Base-by-base conservation (phyloP, 345 rosid species). In the Salix purpurea region DNA sequence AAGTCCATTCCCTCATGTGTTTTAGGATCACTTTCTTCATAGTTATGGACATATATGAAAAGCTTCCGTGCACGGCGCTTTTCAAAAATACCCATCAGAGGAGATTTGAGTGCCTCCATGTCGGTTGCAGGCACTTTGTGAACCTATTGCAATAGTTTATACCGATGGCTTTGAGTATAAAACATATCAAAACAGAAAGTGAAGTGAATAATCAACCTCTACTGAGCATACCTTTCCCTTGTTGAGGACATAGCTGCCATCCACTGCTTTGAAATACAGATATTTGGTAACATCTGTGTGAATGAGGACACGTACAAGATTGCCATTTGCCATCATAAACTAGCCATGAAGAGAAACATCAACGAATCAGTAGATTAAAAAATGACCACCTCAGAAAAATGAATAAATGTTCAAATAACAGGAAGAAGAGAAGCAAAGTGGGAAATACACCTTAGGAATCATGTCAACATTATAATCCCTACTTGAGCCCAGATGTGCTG, bases 261-360 rank as follows among this genome's bases (percentile, higher is more conserved):
- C 99, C 50, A 92, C 99, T 39, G 99, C 96, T 84, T 96, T 96
- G 78, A 96, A 96, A 84, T 78, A 91, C 62, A 96, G 80, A 83
- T 96, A 96, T 87, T 93, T 96, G 12, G 98, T 92, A 69, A 96
- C 97, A 84, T 92, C 91, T 0, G 99, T 92, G 75, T 90, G 99
- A 76, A 96, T 96, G 77, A 96, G 99, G 66, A 96, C 98, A 8
- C 98, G 98, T 28, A 94, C 99, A 83, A 96, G 99, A 86, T 90
- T 83, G 18, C 98, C 99, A 79, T 96, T 96, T 65, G 97, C 98
- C 98, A 94, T 96, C 91, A 96, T 96, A 75, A 96, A 96, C 98
- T 96, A 77, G 72, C 64, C 34, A 72, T 82, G 44, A 26, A 70
- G 56, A 74, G 18, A 61, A 65, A 81, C 11, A 30, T 23, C 11